Evolutionary conservation across 2,329 filamentous ascomycete genomes (phyloP), one percentile per base, ranked within the genome.

Genomic region (Dactylellina drechsleri): DNA sequence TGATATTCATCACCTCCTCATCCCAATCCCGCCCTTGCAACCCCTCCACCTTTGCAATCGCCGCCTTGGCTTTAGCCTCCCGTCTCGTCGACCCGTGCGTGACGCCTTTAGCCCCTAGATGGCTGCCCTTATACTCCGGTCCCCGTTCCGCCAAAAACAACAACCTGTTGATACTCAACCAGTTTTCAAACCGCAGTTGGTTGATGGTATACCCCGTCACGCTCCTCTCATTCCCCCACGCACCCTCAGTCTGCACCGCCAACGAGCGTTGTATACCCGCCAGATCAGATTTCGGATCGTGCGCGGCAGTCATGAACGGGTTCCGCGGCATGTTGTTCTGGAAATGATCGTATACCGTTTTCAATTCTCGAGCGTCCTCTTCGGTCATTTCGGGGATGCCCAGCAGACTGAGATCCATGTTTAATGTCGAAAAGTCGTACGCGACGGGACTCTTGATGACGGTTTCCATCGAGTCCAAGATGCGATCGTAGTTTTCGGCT

Each of bases 101-200:
- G 15, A 66, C 50, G 7, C 52, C 62, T 41, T 74, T 64, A 2
- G 53, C 31, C 5, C 57, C 57, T 16, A 43, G 20, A 23, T 47
- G 36, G 40, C 28, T 43, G 28, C 50, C 61, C n/a, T 26, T 52
- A 31, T 40, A 74, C 2, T 26, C 8, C 3, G 43, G 13, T 8
- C 41, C 50, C 23, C 57, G 45, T 43, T 82, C 80, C 8, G 83
- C 83, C 15, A 82, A 78, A 20, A 78, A 79, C 73, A 86, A 81
- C 60, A 86, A 79, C 58, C 84, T 82, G 61, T 84, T 83, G 54
- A 86, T 80, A 6, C 80, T 80, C 56, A 82, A 80, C 85, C 85
- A 87, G 70, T 85, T 85, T 71, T 82, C 81, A 78, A 84, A 86
- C 43, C 85, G 82, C 13, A 86, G 79, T 20, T 83, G 81, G 45